Evolutionary conservation across 2,329 filamentous ascomycete genomes (phyloP).

Genomic region (Claviceps arundinis): DNA sequence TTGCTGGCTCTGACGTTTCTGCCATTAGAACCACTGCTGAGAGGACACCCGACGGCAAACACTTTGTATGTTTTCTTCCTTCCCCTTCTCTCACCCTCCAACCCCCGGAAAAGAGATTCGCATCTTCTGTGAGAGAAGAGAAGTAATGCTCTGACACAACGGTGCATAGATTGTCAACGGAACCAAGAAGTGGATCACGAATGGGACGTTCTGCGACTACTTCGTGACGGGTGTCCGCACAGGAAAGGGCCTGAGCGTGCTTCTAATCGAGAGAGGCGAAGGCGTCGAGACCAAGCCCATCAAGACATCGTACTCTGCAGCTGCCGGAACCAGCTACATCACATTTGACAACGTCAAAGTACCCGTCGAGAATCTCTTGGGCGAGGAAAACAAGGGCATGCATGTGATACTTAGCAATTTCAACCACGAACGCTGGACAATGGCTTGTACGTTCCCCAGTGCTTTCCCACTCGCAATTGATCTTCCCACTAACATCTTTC

Average conservation of each 20-base stretch:
- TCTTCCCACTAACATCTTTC: not conserved
- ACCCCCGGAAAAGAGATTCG: not conserved
- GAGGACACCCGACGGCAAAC: constrained; percentile 61
- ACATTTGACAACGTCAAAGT: constrained; percentile 83
- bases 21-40: constrained; percentile 65
- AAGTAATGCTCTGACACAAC: not conserved
- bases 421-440: constrained; percentile 75
- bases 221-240: constrained; percentile 73
- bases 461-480: not conserved
- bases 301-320: constrained; percentile 69
- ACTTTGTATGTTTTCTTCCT: constrained; percentile 41
- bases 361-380: constrained; percentile 62
- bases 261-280: constrained; percentile 61
- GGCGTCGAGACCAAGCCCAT: constrained; percentile 65
- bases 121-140: too few species aligned
- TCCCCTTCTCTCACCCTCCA: not conserved
- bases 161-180: constrained; percentile 45
- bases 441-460: constrained; percentile 41
- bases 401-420: constrained; percentile 77
- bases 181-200: constrained; percentile 78
- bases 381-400: constrained; percentile 76
- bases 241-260: constrained; percentile 63
- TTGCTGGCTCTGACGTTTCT: constrained; percentile 69
- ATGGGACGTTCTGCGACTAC: constrained; percentile 69
- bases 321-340: constrained; percentile 67